Conservation (phyloP, 176 grass and related monocot genomes). For the Aegilops sharonensis region DNA sequence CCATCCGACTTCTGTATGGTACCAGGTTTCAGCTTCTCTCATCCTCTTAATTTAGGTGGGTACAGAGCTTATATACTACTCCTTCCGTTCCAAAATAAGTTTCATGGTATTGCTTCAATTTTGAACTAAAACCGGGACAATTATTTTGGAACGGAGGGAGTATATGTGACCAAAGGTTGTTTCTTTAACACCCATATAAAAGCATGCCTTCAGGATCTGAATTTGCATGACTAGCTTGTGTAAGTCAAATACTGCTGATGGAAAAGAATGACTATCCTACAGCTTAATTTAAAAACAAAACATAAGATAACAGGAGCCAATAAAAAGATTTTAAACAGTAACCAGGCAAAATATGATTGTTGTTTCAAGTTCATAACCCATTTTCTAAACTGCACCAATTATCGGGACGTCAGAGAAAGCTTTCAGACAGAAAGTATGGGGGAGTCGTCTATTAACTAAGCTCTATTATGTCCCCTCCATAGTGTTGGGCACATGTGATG, state of each 20-base stretch:
- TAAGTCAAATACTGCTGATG: background rate
- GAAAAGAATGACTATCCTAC: background rate
- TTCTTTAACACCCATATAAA: background rate
- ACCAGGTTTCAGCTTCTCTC: constrained; percentile 8
- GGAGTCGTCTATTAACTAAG: background rate
- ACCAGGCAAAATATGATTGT: background rate
- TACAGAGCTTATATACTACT: background rate
- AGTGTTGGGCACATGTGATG: background rate
- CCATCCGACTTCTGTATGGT: background rate
- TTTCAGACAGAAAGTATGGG: constrained; percentile 25
- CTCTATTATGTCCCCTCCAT: constrained; percentile 1
- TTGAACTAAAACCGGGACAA: too few relatives aligned
- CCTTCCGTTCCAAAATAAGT: too few relatives aligned
- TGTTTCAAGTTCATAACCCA: background rate
- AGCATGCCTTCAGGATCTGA: background rate
- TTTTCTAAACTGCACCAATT: background rate
- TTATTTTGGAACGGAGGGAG: too few relatives aligned
- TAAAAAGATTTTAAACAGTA: background rate
- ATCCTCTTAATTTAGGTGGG: background rate
- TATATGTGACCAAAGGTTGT: background rate
- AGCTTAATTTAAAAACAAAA: background rate
- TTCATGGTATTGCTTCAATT: too few relatives aligned
- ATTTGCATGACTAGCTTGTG: constrained; percentile 7
- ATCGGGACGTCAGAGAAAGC: background rate
- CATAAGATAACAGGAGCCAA: background rate